Evolutionary conservation across 768 basidiomycete species (phyloP).

Genomic region (Russula emetica): DNA sequence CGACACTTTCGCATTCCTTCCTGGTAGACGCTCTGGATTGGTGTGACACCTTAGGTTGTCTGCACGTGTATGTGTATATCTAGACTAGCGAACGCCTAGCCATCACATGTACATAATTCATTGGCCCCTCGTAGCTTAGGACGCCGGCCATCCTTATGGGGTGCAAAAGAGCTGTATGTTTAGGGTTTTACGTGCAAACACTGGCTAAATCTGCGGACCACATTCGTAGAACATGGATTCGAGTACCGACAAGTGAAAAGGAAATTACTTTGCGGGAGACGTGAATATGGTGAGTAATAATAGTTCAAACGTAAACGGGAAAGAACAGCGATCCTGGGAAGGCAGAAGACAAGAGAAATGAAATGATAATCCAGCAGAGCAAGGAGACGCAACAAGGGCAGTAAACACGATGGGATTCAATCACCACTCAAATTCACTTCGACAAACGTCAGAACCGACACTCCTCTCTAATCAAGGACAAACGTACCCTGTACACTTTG

Average conservation of each 20-base stretch:
- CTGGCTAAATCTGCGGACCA: constrained; percentile 10
- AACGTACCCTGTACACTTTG: constrained; percentile 88
- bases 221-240: constrained; percentile 1
- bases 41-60: constrained; percentile 5
- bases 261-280: constrained; percentile 3
- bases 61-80: constrained; percentile 2
- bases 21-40: neutral
- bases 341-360: neutral
- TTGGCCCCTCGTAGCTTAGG: constrained; percentile 10
- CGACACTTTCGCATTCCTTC: neutral
- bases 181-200: constrained; percentile 19
- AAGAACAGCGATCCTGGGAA: neutral
- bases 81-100: constrained; percentile 5
- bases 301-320: constrained; percentile 21
- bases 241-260: neutral
- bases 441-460: neutral
- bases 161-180: constrained; percentile 20
- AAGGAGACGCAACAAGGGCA: neutral
- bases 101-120: constrained; percentile 15
- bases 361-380: constrained; percentile 2
- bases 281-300: constrained; percentile 22
- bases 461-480: neutral
- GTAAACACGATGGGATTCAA: constrained; percentile 1
- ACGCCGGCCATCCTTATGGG: neutral
- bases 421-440: constrained; percentile 39